A percentile compares a stretch with the other conserved stretches of the same genome.
phyloP scores from a whole-genome alignment of 306 rosid species.

The Cajanus cajan region DNA sequence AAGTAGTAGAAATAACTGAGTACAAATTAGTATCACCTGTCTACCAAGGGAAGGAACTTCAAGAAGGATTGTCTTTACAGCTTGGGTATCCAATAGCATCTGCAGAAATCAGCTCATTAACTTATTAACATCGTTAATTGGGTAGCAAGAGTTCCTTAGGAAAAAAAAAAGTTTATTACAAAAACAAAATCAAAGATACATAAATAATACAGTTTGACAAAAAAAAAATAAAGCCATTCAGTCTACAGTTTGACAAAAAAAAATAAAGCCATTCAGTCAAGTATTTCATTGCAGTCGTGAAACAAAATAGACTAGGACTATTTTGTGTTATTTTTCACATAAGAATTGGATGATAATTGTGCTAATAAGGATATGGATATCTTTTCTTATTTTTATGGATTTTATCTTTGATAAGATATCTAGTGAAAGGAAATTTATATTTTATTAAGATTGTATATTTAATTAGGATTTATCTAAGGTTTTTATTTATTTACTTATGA shows the following conservation, averaged over 20 bases:
- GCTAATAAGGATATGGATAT: neutral
- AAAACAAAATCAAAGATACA: neutral
- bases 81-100: slow-evolving; percentile 99
- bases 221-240: neutral
- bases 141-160: slow-evolving; percentile 9
- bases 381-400: neutral
- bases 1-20: slow-evolving; percentile 12
- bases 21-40: slow-evolving; percentile 54
- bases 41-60: slow-evolving; percentile 98
- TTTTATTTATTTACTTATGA: neutral
- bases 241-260: neutral
- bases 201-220: neutral
- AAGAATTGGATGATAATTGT: neutral
- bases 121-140: slow-evolving; percentile 21
- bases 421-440: neutral
- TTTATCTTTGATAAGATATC: neutral
- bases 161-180: neutral
- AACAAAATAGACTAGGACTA: neutral
- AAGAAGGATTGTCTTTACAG: slow-evolving; percentile 93
- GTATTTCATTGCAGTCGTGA: neutral
- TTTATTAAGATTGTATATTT: neutral
- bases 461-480: neutral
- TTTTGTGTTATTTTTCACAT: neutral
- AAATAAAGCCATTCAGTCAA: neutral
- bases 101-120: slow-evolving; percentile 46